phyloP scores from a whole-genome alignment of 176 grass and related monocot species.

The Eragrostis nindensis region DNA sequence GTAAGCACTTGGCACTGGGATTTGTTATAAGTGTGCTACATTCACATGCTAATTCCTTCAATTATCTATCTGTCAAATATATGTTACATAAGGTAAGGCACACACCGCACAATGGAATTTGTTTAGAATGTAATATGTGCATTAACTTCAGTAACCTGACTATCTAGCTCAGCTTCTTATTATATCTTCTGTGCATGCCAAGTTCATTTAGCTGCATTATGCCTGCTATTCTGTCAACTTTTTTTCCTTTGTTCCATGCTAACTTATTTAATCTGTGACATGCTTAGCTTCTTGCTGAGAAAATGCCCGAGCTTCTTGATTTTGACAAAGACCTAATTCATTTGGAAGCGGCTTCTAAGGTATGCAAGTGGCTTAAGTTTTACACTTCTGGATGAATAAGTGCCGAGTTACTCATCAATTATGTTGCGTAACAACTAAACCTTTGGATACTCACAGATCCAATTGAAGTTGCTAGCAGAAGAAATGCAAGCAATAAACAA shows the following conservation, averaged over 20 bases:
- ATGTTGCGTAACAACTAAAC: conserved; percentile 37
- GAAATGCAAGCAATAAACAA: conserved; percentile 99
- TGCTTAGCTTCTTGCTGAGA: conserved; percentile 86
- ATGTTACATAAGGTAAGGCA: neutral
- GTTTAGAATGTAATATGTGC: neutral
- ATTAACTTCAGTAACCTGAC: neutral
- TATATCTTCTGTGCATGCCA: neutral
- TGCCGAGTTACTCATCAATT: conserved; percentile 36
- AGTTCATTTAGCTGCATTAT: neutral
- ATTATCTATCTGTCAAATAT: neutral
- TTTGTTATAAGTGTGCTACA: conserved; percentile 18
- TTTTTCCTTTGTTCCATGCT: conserved; percentile 19
- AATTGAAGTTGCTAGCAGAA: conserved; percentile 89
- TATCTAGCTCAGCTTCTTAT: neutral
- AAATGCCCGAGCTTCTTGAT: conserved; percentile 96
- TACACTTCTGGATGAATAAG: conserved; percentile 29
- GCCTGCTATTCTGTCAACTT: conserved; percentile 9
- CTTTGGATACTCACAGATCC: conserved; percentile 68
- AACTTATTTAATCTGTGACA: conserved; percentile 39
- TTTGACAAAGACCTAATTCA: conserved; percentile 97
- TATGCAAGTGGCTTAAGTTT: conserved; percentile 38
- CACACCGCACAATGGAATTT: conserved; percentile 12
- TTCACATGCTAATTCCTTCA: conserved; percentile 1
- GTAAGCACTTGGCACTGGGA: conserved; percentile 45
- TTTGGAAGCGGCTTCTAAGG: conserved; percentile 99